Percentiles rank a stretch among this genome's conserved stretches.
These are phyloP conservation scores for Calonectria pteridis DNA, from an alignment of 2,329 filamentous ascomycete genomes.

Conservation along the genomic window DNA sequence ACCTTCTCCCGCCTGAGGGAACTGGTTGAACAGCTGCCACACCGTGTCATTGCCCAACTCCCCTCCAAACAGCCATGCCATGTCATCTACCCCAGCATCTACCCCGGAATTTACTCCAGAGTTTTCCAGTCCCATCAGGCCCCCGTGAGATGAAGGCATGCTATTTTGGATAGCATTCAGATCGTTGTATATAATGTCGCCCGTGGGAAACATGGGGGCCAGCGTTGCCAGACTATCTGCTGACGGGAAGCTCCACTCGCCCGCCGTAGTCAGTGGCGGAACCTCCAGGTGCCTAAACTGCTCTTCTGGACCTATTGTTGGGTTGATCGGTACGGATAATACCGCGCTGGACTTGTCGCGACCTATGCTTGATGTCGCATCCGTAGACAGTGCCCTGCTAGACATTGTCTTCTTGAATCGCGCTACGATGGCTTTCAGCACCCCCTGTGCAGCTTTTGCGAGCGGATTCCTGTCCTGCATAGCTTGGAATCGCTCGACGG, in stretches of 20 bases:
- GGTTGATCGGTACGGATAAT: constrained; percentile 33
- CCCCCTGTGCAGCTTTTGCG: constrained; percentile 66
- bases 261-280: constrained; percentile 18
- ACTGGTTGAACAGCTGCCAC: constrained; percentile 68
- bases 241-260: constrained; percentile 57
- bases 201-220: constrained; percentile 68
- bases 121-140: constrained; percentile 5
- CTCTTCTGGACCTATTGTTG: constrained; percentile 18
- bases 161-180: constrained; percentile 58
- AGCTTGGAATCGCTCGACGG: constrained; percentile 68
- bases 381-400: constrained; percentile 31
- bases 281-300: constrained; percentile 19
- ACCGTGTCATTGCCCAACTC: constrained; percentile 68
- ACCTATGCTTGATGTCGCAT: not conserved
- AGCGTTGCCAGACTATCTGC: constrained; percentile 64
- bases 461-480: constrained; percentile 67
- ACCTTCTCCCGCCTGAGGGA: constrained; percentile 48
- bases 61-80: constrained; percentile 65
- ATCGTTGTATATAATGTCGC: constrained; percentile 69
- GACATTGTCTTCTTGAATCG: constrained; percentile 65
- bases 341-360: constrained; percentile 16
- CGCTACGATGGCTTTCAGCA: constrained; percentile 66
- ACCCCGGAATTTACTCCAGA: constrained; percentile 20
- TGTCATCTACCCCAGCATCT: constrained; percentile 27
- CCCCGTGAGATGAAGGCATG: constrained; percentile 37